Evolutionary conservation across 139 green algal genomes (phyloP).

Genomic region (Chlorella sorokiniana): DNA sequence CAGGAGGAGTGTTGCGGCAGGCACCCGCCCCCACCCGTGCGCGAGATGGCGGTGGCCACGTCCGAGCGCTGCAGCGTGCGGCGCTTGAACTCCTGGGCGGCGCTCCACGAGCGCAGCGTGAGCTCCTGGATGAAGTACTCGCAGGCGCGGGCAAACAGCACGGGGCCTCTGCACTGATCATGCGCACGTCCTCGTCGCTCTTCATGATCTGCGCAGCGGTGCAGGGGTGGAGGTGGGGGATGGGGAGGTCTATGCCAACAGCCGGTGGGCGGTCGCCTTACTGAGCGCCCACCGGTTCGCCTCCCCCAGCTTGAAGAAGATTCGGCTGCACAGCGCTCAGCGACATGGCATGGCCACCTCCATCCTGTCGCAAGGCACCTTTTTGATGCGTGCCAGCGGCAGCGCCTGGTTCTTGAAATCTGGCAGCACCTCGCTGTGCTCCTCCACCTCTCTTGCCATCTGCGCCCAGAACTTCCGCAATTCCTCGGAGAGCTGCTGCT

Average conservation of each 20-base stretch:
- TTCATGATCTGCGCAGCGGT: conserved; percentile 95
- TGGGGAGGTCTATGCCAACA: too few relatives aligned
- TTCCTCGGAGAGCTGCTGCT: conserved; percentile 47
- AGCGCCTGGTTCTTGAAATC: conserved; percentile 98
- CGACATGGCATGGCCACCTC: too few relatives aligned
- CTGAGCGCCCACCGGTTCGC: too few relatives aligned
- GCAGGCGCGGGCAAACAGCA: conserved; percentile 98
- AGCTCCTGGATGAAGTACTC: conserved; percentile 91
- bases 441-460: conserved; percentile 80
- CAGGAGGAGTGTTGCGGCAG: not conserved
- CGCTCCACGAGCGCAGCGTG: conserved; percentile 89
- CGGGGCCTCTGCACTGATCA: conserved; percentile 96
- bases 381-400: conserved; percentile 98
- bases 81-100: conserved; percentile 95
- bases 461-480: conserved; percentile 86
- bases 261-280: too few relatives aligned
- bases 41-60: conserved; percentile 92
- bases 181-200: conserved; percentile 94
- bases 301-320: too few relatives aligned
- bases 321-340: too few relatives aligned
- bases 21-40: conserved; percentile 59
- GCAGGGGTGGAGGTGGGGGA: not conserved
- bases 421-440: conserved; percentile 63
- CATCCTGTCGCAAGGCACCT: conserved; percentile 55
- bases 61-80: conserved; percentile 96